phyloP scores from a whole-genome alignment of 2,329 filamentous ascomycete genomes.

The Aureobasidium sp. region DNA sequence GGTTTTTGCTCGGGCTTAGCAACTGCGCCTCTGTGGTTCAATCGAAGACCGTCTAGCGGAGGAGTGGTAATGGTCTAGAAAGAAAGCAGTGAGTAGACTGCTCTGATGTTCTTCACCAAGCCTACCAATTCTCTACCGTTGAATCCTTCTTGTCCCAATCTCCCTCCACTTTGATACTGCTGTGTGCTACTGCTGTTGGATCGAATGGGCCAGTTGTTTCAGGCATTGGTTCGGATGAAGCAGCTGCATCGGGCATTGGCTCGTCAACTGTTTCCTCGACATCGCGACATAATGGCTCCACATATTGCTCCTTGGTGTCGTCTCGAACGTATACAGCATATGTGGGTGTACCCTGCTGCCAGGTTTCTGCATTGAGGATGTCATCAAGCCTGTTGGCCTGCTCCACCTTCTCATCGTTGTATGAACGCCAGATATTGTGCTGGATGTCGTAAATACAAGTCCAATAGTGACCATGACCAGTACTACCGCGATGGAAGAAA shows the following conservation, averaged over 20 bases:
- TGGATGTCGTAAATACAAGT: slow-evolving; percentile 92
- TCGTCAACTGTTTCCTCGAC: neutral
- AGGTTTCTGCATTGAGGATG: slow-evolving; percentile 61
- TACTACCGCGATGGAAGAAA: slow-evolving; percentile 75
- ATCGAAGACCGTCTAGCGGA: neutral
- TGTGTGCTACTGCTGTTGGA: too few species aligned
- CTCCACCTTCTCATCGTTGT: slow-evolving; percentile 81
- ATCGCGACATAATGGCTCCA: slow-evolving; percentile 37
- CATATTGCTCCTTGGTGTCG: slow-evolving; percentile 52
- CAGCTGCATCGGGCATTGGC: slow-evolving; percentile 3
- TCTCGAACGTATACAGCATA: slow-evolving; percentile 78
- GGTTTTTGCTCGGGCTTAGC: neutral
- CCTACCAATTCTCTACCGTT: neutral
- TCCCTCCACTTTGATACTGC: neutral
- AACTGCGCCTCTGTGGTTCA: neutral
- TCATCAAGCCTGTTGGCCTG: slow-evolving; percentile 56
- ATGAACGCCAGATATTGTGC: slow-evolving; percentile 76
- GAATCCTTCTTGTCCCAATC: neutral
- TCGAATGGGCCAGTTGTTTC: neutral
- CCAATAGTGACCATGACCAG: slow-evolving; percentile 77
- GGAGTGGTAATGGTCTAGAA: neutral
- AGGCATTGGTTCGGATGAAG: neutral
- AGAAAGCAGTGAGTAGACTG: slow-evolving; percentile 13
- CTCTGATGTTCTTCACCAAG: neutral
- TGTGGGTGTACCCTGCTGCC: slow-evolving; percentile 66